These are phyloP conservation scores for Globisporangium paroecandrum DNA, from an alignment of 352 stramenopile genomes.

Conservation along the genomic window DNA sequence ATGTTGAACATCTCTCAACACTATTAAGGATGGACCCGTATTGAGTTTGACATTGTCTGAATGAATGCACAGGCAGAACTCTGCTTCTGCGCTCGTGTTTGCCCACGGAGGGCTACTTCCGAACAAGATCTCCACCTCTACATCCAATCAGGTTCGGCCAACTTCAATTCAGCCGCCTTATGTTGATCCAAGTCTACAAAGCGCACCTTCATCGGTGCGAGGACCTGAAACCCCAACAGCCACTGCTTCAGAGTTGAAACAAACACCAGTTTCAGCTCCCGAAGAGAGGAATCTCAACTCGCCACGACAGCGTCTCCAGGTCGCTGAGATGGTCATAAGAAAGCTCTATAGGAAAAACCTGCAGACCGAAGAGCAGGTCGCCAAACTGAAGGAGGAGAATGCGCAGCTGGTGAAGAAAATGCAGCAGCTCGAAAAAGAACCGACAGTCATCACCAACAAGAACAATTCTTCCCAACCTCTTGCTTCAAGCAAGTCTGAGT, in stretches of 20 bases:
- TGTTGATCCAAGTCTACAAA: not conserved
- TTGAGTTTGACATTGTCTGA: not conserved
- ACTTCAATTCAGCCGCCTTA: not conserved
- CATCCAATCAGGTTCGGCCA: not conserved
- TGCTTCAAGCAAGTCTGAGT: not conserved
- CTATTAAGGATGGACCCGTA: not conserved
- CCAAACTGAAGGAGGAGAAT: constrained; percentile 25
- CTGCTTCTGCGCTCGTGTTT: constrained; percentile 19
- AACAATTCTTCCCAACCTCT: not conserved
- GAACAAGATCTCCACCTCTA: not conserved
- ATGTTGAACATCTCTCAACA: not conserved
- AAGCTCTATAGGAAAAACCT: constrained; percentile 60
- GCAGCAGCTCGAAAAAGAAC: constrained; percentile 5
- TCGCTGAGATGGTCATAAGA: constrained; percentile 58
- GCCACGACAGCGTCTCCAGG: constrained; percentile 38
- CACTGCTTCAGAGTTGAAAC: not conserved
- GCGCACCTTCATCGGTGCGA: not conserved
- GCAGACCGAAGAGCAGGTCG: constrained; percentile 32
- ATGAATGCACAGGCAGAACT: constrained; percentile 22
- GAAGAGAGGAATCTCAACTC: constrained; percentile 28
- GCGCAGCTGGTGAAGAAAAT: constrained; percentile 20
- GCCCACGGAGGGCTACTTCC: not conserved
- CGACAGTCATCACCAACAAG: constrained; percentile 2
- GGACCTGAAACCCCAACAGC: not conserved
- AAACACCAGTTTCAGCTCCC: not conserved